Evolutionary conservation across 2,329 filamentous ascomycete species (phyloP), one percentile per base, ranked within the genome.

Genomic region (Trichoderma endophyticum): DNA sequence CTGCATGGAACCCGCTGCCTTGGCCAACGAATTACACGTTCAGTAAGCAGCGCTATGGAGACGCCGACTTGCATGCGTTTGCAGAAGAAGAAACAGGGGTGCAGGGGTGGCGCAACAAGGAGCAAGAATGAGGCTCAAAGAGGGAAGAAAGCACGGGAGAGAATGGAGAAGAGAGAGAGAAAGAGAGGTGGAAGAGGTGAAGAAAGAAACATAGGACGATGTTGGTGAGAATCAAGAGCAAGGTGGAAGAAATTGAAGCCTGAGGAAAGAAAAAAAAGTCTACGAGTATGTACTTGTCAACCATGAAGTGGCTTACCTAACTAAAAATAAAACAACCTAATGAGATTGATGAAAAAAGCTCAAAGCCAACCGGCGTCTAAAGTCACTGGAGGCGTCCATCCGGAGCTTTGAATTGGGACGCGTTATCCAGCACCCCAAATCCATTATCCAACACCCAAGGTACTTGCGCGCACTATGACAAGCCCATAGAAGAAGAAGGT

Each of bases 21-120:
- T 12, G 67, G 26, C 39, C 28, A 43, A 6, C 67, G 67, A 70
- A 70, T 70, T 54, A 43, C 26, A 69, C 6, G 56, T 26, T 30
- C 8, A 15, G 64, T 43, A 21, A 14, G 64, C 28, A 39, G 54
- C 24, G 57, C 57, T 54, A 70, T 70, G 67, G 67, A 70, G 67
- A 70, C 67, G 57, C 67, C 67, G 57, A 30, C 57, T 62, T 70
- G 67, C 67, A 70, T 51, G 57, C n/a, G 67, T 70, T 70, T 70
- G 67, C 67, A 70, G 67, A 62, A 61, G 39, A 21, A 62, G 39
- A 51, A 59, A 34, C 64, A 69, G 67, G 39, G 28, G 39, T 43
- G 39, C 39, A 62, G 57, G 57, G 67, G 67, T 12, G 18, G 34
- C 6, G 32, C 3, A 59, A 18, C 28, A 48, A 39, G 36, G 28